Evolutionary conservation across 2,329 filamentous ascomycete species (phyloP), one percentile per base, ranked within the genome.

Genomic region (Teratosphaeria pseudoeucalypti): DNA sequence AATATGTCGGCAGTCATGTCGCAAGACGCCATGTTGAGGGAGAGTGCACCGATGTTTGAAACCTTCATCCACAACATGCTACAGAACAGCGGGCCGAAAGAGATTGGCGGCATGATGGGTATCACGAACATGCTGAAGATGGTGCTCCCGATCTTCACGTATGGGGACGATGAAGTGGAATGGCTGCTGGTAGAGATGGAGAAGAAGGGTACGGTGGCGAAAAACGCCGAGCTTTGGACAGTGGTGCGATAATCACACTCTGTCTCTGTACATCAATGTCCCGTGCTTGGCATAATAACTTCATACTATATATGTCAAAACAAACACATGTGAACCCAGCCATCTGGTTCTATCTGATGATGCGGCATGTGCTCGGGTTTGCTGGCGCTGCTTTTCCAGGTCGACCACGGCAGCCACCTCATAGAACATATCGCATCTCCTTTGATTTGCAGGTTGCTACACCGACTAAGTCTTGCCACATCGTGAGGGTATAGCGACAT

Each of bases 81-180:
- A 74, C 96, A 90, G 62, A 96, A 96, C 73, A 88, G 90, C 67
- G 70, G 69, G 10, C 58, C 67, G 6, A 70, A 69, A 56, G 67
- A 69, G 58, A 60, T 72, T 55, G 87, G 87, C 19, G 84, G 87
- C 32, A 94, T 96, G 89, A 86, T 89, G 56, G 77, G 92, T 61
- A 95, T 99, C 64, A 82, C 85, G 9, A 95, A 92, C 87, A 96
- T 97, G 90, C 81, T 99, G 80, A 90, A 90, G 75, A 92, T 97
- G 82, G 82, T 92, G 60, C 85, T 96, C 57, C 84, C 89, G 0
- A 92, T 91, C 1, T 96, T 96, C 71, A 84, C 89, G 0, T 96
- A 90, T 81, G 90, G 87, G 62, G 89, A 89, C 68, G 92, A 96
- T 71, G 92, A 97, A 75, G 76, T 97, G 62, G 84, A 85, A 67